These are phyloP conservation scores for Colletotrichum chlorophyti DNA, from an alignment of 2,329 filamentous ascomycete species.

Conservation along the genomic window DNA sequence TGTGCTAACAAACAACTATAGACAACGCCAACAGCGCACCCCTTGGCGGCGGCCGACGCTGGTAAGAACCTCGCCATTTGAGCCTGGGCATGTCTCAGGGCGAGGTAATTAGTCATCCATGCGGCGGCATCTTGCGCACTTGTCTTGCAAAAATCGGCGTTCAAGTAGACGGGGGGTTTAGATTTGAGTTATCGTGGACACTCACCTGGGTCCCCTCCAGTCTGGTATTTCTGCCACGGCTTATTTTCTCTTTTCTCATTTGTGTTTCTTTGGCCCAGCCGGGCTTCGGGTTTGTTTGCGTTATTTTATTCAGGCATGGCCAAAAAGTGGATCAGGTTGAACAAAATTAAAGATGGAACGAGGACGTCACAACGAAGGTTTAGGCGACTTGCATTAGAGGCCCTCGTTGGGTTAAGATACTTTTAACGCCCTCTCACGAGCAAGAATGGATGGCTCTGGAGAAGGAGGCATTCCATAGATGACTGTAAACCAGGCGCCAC, in stretches of 20 bases:
- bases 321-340: constrained; percentile 27
- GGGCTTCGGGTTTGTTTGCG: neutral
- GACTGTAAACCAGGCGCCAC: constrained; percentile 14
- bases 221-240: constrained; percentile 17
- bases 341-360: constrained; percentile 26
- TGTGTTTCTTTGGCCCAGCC: neutral
- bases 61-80: constrained; percentile 43
- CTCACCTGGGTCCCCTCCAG: neutral
- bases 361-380: constrained; percentile 24
- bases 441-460: constrained; percentile 10
- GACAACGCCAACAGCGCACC: constrained; percentile 59
- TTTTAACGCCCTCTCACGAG: constrained; percentile 16
- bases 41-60: constrained; percentile 54
- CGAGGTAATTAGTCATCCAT: constrained; percentile 14
- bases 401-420: constrained; percentile 20
- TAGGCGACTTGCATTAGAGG: constrained; percentile 22
- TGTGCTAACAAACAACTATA: constrained; percentile 38
- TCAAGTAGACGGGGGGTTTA: constrained; percentile 28
- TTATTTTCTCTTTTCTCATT: constrained; percentile 6
- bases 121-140: constrained; percentile 25
- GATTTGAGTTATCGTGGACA: constrained; percentile 18
- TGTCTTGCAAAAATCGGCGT: constrained; percentile 28
- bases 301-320: constrained; percentile 19
- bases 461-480: constrained; percentile 20
- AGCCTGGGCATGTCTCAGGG: neutral